Conservation (phyloP, 1,139 yeast genomes). For the Lodderomyces margitis region DNA sequence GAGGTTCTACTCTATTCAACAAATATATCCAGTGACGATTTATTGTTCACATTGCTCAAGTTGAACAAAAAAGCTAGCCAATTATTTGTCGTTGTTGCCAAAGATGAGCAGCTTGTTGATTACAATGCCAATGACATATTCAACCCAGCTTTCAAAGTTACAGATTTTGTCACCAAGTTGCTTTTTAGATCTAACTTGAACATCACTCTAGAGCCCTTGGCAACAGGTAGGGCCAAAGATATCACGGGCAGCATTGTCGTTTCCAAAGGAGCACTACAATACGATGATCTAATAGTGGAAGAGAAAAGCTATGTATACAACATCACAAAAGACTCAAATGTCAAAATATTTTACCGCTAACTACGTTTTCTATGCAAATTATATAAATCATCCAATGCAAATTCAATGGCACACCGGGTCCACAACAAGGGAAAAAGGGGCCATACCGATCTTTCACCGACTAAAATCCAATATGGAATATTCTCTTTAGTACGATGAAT, state of each 20-base stretch:
- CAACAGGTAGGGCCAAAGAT: conserved; percentile 82
- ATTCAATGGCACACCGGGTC: conserved; percentile 89
- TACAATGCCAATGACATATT: conserved; percentile 21
- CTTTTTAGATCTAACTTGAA: conserved; percentile 51
- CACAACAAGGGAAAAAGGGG: conserved; percentile 81
- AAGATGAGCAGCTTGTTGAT: conserved; percentile 41
- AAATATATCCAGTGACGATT: conserved; percentile 26
- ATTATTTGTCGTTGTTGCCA: conserved; percentile 32
- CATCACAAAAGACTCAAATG: conserved; percentile 53
- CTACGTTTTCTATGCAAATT: conserved; percentile 43
- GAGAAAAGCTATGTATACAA: conserved; percentile 69
- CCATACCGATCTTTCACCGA: conserved; percentile 95
- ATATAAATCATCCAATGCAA: conserved; percentile 76
- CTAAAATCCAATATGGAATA: conserved; percentile 83
- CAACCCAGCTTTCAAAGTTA: conserved; percentile 33
- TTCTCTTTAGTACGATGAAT: conserved; percentile 68
- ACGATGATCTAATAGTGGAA: conserved; percentile 26
- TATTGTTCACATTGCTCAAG: conserved; percentile 34
- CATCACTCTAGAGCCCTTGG: conserved; percentile 59
- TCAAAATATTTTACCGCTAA: conserved; percentile 41
- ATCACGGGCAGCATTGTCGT: conserved; percentile 71
- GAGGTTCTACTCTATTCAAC: conserved; percentile 52
- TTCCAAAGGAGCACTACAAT: conserved; percentile 48
- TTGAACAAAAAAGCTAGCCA: conserved; percentile 37
- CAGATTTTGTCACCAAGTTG: conserved; percentile 48